Percentiles rank a stretch among this genome's conserved stretches.
Conservation (phyloP, 768 basidiomycete species). For the Trichaptum fuscoviolaceum region DNA sequence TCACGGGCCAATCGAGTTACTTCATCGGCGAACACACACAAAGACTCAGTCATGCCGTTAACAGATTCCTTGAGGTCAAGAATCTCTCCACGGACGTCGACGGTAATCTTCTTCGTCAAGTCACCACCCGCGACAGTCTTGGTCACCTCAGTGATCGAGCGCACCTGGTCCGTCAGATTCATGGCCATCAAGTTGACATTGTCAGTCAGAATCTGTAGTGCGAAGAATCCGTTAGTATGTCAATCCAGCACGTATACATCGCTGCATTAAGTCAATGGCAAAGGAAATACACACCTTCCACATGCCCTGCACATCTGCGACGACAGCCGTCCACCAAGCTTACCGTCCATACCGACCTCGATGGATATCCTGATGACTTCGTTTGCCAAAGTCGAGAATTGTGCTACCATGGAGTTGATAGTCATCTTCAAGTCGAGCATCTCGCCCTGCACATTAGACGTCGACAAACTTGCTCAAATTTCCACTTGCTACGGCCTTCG, state of each 20-base stretch:
- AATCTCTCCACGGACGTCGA: constrained; percentile 91
- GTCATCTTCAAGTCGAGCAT: constrained; percentile 83
- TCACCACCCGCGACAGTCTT: no score
- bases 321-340: no score
- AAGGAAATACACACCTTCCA: no score
- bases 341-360: no score
- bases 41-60: constrained; percentile 88
- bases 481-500: constrained; percentile 73
- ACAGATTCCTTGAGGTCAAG: constrained; percentile 87
- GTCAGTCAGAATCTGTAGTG: constrained; percentile 58
- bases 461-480: constrained; percentile 81
- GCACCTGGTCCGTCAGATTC: no score
- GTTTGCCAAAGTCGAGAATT: no score
- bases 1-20: no score
- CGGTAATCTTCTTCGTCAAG: no score
- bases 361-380: no score
- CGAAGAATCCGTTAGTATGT: background rate
- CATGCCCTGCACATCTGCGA: no score
- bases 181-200: constrained; percentile 90
- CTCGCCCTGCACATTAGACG: constrained; percentile 91
- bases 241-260: constrained; percentile 35
- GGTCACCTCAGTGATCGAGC: no score
- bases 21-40: constrained; percentile 84
- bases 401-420: constrained; percentile 73
- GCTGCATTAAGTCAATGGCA: constrained; percentile 78